Evolutionary conservation across 805 yeast genomes (phyloP).

Genomic region (Metschnikowia dekortorum): DNA sequence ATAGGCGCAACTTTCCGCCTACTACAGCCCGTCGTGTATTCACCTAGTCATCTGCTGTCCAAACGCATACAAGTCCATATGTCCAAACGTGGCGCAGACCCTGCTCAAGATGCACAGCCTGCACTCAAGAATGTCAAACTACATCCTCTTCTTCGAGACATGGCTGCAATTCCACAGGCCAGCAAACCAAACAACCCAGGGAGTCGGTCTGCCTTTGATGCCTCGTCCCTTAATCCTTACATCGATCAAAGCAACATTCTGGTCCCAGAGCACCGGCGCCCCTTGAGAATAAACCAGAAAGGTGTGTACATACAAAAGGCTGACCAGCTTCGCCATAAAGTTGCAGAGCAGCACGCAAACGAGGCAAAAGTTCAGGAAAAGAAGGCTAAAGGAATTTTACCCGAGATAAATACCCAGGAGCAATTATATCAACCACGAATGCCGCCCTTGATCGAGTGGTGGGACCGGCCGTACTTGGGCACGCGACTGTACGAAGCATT

Average conservation of each 20-base stretch:
- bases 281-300: conserved; percentile 49
- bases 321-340: conserved; percentile 42
- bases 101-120: neutral
- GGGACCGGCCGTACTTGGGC: conserved; percentile 65
- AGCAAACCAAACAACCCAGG: conserved; percentile 30
- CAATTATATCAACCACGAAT: conserved; percentile 40
- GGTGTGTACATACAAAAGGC: conserved; percentile 64
- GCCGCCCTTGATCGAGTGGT: conserved; percentile 82
- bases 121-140: conserved; percentile 8
- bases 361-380: conserved; percentile 32
- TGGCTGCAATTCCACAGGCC: conserved; percentile 22
- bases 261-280: conserved; percentile 21
- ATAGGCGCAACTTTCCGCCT: too few species aligned
- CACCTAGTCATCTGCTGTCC: too few species aligned
- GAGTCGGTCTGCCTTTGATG: conserved; percentile 28
- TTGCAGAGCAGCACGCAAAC: conserved; percentile 5
- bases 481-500: conserved; percentile 34
- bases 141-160: conserved; percentile 35
- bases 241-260: conserved; percentile 22
- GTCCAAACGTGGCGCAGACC: neutral
- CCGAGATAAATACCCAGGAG: conserved; percentile 56
- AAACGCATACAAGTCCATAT: neutral
- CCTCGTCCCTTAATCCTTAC: conserved; percentile 36
- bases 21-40: too few species aligned
- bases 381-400: conserved; percentile 39